Base-by-base conservation (phyloP, 2,329 filamentous ascomycete genomes). In the Diaporthe sp. region DNA sequence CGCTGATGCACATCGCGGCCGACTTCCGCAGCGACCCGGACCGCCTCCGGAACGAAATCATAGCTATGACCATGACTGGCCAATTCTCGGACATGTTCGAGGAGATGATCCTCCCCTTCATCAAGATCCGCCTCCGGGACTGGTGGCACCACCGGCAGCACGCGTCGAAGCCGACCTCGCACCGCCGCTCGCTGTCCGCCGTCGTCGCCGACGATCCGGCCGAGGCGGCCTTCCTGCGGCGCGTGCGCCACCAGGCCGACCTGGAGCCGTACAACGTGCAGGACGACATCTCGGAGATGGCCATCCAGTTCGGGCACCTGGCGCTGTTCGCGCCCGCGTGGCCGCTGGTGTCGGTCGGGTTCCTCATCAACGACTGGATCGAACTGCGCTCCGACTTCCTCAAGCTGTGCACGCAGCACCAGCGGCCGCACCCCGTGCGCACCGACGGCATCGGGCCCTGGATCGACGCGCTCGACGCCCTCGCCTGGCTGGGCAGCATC, bases 351-450 rank as follows among this genome's bases (percentile, higher is more conserved):
- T 90, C 92, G 0, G 85, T 94, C 30, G 93, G 92, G 0, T 95
- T 95, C 81, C 85, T 95, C 19, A 83, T 94, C 80, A 95, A 95
- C 82, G 93, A 95, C 83, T 94, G 93, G 92, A 85, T 95, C 73
- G 93, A 95, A 82, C 87, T 95, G 13, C 92, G 93, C 13, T 92
- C 93, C 3, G 93, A 95, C 79, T 93, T 94, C 60, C 89, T 94
- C 83, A 95, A 95, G 80, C 93, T 95, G 72, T 94, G 92, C 76
- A 86, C 92, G 33, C 92, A 95, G 80, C 93, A 93, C 85, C 92
- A 92, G 76, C 90, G 94, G 1, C 94, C 93, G 0, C 89, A 88
- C 0, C 93, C 93, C 0, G 89, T 89, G 77, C 91, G 93, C 8
- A 88, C 92, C 0, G 93, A 95, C 79, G 92, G 91, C 5, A 95